Evolutionary conservation across 176 grass and related monocot genomes (phyloP).

Genomic region (Panicum miliaceum): DNA sequence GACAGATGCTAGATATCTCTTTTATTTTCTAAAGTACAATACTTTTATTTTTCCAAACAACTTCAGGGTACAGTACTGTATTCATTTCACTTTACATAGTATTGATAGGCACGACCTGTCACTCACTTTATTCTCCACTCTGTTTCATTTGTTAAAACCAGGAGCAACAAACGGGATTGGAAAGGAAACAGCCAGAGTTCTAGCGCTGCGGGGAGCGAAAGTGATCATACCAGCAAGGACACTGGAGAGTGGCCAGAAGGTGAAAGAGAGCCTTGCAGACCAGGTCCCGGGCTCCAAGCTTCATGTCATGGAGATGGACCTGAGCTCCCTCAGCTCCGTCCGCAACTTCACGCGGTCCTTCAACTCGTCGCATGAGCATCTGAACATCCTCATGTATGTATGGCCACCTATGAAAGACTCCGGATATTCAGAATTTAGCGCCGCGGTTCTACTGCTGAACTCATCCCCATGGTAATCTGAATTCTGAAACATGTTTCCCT

Average conservation of each 20-base stretch:
- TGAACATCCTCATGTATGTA: constrained; percentile 86
- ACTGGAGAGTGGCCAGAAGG: constrained; percentile 64
- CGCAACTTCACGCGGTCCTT: constrained; percentile 59
- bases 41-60: too few species aligned
- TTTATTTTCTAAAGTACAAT: not conserved
- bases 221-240: constrained; percentile 80
- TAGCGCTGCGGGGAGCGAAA: constrained; percentile 74
- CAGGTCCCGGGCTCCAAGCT: constrained; percentile 57
- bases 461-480: constrained; percentile 6
- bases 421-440: constrained; percentile 5
- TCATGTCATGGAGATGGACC: constrained; percentile 88
- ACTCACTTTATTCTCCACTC: not conserved
- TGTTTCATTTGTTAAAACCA: constrained; percentile 21
- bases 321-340: constrained; percentile 74
- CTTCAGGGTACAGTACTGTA: not conserved
- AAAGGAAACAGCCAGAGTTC: constrained; percentile 80
- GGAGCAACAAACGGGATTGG: constrained; percentile 90
- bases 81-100: not conserved
- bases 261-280: constrained; percentile 69
- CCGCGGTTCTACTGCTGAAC: not conserved
- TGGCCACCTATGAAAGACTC: constrained; percentile 3
- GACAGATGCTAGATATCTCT: not conserved
- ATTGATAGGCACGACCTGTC: too few species aligned
- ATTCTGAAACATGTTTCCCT: constrained; percentile 23
- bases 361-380: constrained; percentile 52